phyloP scores from a whole-genome alignment of 2,329 filamentous ascomycete species.

The Scopulariopsis brevicaulis region DNA sequence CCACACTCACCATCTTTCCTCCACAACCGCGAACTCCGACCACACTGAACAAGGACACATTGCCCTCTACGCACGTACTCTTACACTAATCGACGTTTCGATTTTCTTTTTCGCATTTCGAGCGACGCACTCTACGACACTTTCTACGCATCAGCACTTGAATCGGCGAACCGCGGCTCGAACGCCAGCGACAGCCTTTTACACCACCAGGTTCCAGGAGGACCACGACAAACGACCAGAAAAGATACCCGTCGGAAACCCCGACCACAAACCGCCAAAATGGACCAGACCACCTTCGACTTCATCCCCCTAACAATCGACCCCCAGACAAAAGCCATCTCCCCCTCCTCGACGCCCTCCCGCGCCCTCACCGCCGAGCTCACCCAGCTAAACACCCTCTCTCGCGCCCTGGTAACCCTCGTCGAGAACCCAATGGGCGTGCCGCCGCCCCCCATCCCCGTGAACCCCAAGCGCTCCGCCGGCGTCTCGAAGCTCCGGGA shows the following conservation, averaged over 20 bases:
- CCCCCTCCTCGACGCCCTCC: constrained; percentile 27
- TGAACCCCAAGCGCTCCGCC: constrained; percentile 84
- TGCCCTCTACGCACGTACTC: too few species aligned
- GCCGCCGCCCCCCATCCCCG: constrained; percentile 77
- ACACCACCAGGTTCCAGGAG: too few species aligned
- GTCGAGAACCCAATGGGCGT: constrained; percentile 52
- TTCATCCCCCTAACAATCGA: constrained; percentile 75
- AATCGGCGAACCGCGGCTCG: too few species aligned
- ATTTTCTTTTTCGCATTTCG: too few species aligned
- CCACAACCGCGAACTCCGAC: too few species aligned
- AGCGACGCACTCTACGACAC: too few species aligned
- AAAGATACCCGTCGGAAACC: not conserved
- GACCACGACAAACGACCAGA: not conserved
- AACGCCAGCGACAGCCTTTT: too few species aligned
- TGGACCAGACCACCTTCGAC: constrained; percentile 63
- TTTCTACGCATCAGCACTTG: too few species aligned
- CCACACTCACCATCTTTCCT: too few species aligned
- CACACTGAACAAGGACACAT: too few species aligned
- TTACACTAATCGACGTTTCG: too few species aligned
- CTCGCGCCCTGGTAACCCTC: constrained; percentile 53
- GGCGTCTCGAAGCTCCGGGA: constrained; percentile 88
- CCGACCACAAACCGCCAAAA: constrained; percentile 14
- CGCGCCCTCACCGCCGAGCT: constrained; percentile 53
- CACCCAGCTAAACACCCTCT: constrained; percentile 63
- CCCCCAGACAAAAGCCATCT: constrained; percentile 67